Evolutionary conservation across 495 filamentous ascomycete genomes (phyloP), one percentile per base, ranked within the genome.

Genomic region (Venustampulla echinocandica): DNA sequence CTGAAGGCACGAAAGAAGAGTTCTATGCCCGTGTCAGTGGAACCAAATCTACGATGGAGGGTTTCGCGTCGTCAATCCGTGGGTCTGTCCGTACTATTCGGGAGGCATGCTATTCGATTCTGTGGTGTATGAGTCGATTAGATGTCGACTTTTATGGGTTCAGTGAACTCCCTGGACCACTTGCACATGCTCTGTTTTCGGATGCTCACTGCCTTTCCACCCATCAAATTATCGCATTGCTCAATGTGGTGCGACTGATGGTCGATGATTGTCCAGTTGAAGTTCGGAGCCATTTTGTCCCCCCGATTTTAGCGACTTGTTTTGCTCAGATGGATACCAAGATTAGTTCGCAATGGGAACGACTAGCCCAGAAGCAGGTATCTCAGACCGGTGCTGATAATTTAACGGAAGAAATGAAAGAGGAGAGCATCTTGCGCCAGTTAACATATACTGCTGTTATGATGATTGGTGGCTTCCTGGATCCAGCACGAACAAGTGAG

Each of bases 371-470:
- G 42, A 71, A 73, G 50, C 64, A 64, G 11, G 64, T 75, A 3
- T 62, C 66, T 17, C 69, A 78, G 22, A 78, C 77, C 9, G 73
- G 74, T 0, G 78, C 82, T 14, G 78, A 75, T 37, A 73, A 83
- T 55, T 69, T 99, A 27, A 82, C 84, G 1, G 85, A 94, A 53
- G 93, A 99, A 68, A 99, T 99, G 92, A 95, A 94, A 64, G 82
- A 86, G 15, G 92, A 99, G 60, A 96, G 90, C 62, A 92, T 97
- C 20, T 70, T 99, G 24, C 79, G 92, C n/a, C 87, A 94, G 48
- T 70, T 97, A 38, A 95, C 92, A 0, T 87, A 90, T 60, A 85
- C 87, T 27, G 85, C 90, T 5, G 87, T 95, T 10, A 81, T 90
- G 49, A 84, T 96, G 73, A 85, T 95, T 34, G 83, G 88, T 19